phyloP scores from a whole-genome alignment of 23 red algal genomes.

The Gracilaria vermiculophylla region DNA sequence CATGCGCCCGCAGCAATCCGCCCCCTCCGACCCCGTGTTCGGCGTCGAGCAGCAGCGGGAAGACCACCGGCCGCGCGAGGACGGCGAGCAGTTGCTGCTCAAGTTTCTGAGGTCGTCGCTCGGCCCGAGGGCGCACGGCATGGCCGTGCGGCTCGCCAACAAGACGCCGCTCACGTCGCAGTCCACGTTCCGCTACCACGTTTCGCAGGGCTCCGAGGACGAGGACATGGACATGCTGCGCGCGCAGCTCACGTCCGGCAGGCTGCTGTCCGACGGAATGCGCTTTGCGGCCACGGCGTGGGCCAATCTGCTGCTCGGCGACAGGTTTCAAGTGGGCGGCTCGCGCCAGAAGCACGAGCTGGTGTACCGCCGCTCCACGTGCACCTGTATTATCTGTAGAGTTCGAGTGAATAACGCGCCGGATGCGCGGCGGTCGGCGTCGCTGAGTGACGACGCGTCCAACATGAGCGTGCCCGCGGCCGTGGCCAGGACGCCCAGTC shows the following conservation, averaged over 20 bases:
- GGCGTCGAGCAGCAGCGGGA: neutral
- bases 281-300: constrained; percentile 2
- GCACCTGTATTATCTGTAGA: constrained; percentile 46
- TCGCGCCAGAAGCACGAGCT: constrained; percentile 32
- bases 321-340: constrained; percentile 8
- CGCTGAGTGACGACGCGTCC: neutral
- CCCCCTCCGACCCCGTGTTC: neutral
- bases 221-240: constrained; percentile 15
- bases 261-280: neutral
- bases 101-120: constrained; percentile 7
- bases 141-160: constrained; percentile 36
- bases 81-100: constrained; percentile 33
- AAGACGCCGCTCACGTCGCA: constrained; percentile 41
- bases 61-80: neutral
- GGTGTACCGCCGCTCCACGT: constrained; percentile 35
- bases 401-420: neutral
- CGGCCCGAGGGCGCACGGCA: constrained; percentile 14
- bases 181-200: constrained; percentile 9
- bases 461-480: neutral
- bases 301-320: constrained; percentile 44
- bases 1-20: neutral
- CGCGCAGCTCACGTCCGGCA: neutral
- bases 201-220: constrained; percentile 41
- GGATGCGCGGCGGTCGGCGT: neutral
- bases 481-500: neutral